A percentile compares a stretch with the other conserved stretches of the same genome.
phyloP scores from a whole-genome alignment of 805 yeast genomes.

The Saturnispora diversa region DNA sequence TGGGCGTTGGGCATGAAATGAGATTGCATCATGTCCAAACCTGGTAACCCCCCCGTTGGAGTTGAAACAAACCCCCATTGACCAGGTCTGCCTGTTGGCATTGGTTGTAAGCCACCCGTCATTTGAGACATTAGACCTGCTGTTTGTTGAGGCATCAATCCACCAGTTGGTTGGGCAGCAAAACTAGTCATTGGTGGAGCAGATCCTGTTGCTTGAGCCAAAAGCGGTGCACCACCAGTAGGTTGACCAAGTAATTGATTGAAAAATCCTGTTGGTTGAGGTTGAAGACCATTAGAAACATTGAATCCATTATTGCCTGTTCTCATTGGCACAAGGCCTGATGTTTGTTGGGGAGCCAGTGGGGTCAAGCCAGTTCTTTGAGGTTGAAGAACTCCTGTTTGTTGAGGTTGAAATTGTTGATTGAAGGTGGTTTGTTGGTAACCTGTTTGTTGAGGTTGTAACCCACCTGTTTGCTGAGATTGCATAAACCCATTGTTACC shows the following conservation, averaged over 20 bases:
- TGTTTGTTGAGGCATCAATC: slow-evolving; percentile 23
- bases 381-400: slow-evolving; percentile 32
- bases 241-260: slow-evolving; percentile 45
- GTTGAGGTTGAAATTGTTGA: slow-evolving; percentile 22
- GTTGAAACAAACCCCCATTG: slow-evolving; percentile 71
- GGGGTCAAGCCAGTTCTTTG: slow-evolving; percentile 45
- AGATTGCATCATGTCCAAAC: slow-evolving; percentile 55
- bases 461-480: too few species aligned
- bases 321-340: slow-evolving; percentile 34
- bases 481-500: neutral
- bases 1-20: slow-evolving; percentile 54
- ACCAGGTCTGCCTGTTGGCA: slow-evolving; percentile 60
- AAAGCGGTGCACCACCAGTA: slow-evolving; percentile 29
- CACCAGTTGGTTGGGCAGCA: slow-evolving; percentile 35
- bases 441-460: slow-evolving; percentile 26
- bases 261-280: slow-evolving; percentile 35
- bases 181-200: slow-evolving; percentile 18
- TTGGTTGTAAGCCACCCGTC: slow-evolving; percentile 42
- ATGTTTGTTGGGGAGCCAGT: slow-evolving; percentile 27
- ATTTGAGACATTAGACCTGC: slow-evolving; percentile 35
- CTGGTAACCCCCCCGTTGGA: slow-evolving; percentile 66
- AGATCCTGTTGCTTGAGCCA: slow-evolving; percentile 24
- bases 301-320: slow-evolving; percentile 34
- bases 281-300: slow-evolving; percentile 40
- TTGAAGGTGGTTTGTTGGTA: neutral